Conservation (phyloP, 2,329 filamentous ascomycete species). For the Fusarium metavorans region DNA sequence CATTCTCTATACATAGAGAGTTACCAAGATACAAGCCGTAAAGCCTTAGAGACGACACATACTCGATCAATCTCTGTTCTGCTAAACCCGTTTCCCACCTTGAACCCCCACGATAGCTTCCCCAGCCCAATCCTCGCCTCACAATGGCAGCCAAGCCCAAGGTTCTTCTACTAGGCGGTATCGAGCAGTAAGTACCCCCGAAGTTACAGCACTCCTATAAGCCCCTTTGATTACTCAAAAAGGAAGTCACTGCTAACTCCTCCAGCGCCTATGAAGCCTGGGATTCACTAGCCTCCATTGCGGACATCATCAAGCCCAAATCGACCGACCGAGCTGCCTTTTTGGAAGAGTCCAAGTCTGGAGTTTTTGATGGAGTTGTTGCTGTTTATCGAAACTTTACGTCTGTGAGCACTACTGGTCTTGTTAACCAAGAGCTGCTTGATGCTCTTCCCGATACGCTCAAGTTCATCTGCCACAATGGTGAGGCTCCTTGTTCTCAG, state of each 20-base stretch:
- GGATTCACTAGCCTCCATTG: constrained; percentile 70
- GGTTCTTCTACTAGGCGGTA: constrained; percentile 55
- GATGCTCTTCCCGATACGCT: constrained; percentile 65
- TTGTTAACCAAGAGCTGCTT: constrained; percentile 78
- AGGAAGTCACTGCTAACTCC: neutral
- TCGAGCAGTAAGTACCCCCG: constrained; percentile 51
- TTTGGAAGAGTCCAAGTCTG: constrained; percentile 73
- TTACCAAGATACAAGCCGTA: neutral
- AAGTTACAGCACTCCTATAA: neutral
- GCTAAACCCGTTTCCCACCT: neutral
- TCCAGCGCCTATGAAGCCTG: constrained; percentile 72
- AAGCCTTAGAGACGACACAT: neutral
- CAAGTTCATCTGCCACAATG: constrained; percentile 71
- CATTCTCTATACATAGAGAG: neutral
- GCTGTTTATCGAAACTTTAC: constrained; percentile 79
- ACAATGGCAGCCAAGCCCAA: constrained; percentile 48
- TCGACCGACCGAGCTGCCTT: constrained; percentile 75
- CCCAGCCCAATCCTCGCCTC: neutral
- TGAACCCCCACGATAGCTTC: constrained; percentile 7
- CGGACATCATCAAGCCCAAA: constrained; percentile 73
- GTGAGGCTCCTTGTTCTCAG: constrained; percentile 50
- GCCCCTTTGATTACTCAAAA: neutral
- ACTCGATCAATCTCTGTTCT: neutral
- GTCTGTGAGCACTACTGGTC: constrained; percentile 74
- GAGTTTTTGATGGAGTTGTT: constrained; percentile 73